Evolutionary conservation across 768 basidiomycete species (phyloP).

Genomic region (Phylloporus sp.): DNA sequence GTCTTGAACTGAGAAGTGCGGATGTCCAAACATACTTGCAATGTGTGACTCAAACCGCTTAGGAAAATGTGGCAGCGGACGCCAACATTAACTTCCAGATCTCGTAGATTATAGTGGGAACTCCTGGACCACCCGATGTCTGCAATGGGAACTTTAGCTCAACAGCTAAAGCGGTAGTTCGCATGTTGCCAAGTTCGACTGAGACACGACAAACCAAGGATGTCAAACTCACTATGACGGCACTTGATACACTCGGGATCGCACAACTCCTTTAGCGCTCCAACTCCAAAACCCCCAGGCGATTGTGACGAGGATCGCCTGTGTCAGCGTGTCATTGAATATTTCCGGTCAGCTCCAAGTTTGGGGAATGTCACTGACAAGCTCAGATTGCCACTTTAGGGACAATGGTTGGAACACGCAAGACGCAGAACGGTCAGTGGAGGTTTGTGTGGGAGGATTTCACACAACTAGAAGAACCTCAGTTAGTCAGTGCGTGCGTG

Average conservation of each 20-base stretch:
- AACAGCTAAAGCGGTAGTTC: background rate
- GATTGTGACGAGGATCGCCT: background rate
- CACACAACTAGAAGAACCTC: background rate
- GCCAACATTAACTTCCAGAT: constrained; percentile 3
- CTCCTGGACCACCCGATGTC: background rate
- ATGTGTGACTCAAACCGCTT: background rate
- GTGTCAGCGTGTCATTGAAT: background rate
- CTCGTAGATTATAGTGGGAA: background rate
- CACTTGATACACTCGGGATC: background rate
- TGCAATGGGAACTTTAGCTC: background rate
- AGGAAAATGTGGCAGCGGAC: background rate
- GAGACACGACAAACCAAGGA: background rate
- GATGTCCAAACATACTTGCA: constrained; percentile 14
- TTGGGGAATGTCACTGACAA: constrained; percentile 6
- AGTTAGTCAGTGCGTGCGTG: no score
- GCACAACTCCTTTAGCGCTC: background rate
- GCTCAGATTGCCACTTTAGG: constrained; percentile 5
- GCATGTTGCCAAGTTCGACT: background rate
- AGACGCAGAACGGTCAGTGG: background rate
- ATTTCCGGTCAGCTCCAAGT: background rate
- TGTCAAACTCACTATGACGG: constrained; percentile 6
- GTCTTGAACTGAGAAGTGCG: constrained; percentile 10
- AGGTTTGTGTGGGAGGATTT: background rate
- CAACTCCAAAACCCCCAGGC: background rate
- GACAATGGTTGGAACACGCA: background rate